Conservation (phyloP, 2,329 filamentous ascomycete genomes). For the Claviceps fusiformis region DNA sequence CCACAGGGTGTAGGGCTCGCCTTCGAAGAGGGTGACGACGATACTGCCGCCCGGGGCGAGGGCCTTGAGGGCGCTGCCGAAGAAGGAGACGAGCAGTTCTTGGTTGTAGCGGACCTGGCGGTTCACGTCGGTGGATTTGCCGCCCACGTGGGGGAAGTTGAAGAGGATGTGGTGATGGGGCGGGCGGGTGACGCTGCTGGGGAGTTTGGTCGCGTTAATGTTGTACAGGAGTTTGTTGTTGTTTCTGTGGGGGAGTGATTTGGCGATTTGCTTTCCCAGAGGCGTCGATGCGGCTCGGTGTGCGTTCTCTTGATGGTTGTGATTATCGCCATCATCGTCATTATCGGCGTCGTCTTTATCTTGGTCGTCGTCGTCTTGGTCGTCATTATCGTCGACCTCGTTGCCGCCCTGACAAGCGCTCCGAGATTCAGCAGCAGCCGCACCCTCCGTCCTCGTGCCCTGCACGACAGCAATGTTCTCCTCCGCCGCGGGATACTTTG, state of each 20-base stretch:
- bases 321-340: background rate
- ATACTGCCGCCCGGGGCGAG: slow-evolving; percentile 42
- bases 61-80: slow-evolving; percentile 33
- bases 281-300: background rate
- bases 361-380: background rate
- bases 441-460: slow-evolving; percentile 3
- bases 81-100: slow-evolving; percentile 58
- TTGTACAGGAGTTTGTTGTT: slow-evolving; percentile 11
- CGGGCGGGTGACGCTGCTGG: slow-evolving; percentile 38
- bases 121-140: slow-evolving; percentile 84
- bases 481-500: slow-evolving; percentile 62
- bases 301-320: background rate
- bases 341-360: background rate
- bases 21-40: slow-evolving; percentile 81
- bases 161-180: slow-evolving; percentile 71
- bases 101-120: slow-evolving; percentile 89
- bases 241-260: slow-evolving; percentile 8
- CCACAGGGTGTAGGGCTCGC: slow-evolving; percentile 90
- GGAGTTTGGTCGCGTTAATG: slow-evolving; percentile 19
- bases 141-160: slow-evolving; percentile 95
- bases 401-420: background rate
- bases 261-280: background rate
- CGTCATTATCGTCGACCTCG: background rate
- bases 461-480: slow-evolving; percentile 42
- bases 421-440: slow-evolving; percentile 1